phyloP scores from a whole-genome alignment of 345 rosid genomes.

The Triadica sebifera region DNA sequence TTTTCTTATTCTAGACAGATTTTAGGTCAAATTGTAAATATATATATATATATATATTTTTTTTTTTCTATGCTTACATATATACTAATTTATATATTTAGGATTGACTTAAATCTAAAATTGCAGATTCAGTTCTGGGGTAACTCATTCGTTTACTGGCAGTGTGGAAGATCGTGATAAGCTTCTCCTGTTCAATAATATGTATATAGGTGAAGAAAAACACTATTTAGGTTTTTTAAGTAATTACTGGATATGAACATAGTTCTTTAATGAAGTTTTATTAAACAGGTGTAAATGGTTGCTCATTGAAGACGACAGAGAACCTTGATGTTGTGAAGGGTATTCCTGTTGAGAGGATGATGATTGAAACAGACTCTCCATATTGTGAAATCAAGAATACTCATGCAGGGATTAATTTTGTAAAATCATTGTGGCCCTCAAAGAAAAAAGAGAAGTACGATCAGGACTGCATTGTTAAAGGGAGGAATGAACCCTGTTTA shows the following conservation, averaged over 20 bases:
- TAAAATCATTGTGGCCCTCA: constrained; percentile 76
- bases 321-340: constrained; percentile 74
- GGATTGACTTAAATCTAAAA: constrained; percentile 11
- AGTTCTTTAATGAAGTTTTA: neutral
- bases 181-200: constrained; percentile 68
- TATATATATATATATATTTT: neutral
- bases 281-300: constrained; percentile 75
- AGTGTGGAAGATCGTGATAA: constrained; percentile 65
- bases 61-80: neutral
- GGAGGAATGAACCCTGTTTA: constrained; percentile 93
- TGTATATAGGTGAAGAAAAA: constrained; percentile 59
- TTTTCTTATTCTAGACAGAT: neutral
- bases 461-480: constrained; percentile 67
- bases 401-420: constrained; percentile 68
- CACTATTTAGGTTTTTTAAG: constrained; percentile 1
- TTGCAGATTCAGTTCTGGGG: constrained; percentile 75
- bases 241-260: neutral
- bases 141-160: constrained; percentile 91
- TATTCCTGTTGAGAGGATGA: constrained; percentile 82
- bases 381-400: constrained; percentile 87
- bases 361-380: constrained; percentile 99
- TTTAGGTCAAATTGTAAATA: neutral
- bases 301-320: constrained; percentile 82
- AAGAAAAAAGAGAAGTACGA: constrained; percentile 94
- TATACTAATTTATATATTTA: neutral